Conservation (phyloP, 306 rosid genomes). For the Fagus crenata region DNA sequence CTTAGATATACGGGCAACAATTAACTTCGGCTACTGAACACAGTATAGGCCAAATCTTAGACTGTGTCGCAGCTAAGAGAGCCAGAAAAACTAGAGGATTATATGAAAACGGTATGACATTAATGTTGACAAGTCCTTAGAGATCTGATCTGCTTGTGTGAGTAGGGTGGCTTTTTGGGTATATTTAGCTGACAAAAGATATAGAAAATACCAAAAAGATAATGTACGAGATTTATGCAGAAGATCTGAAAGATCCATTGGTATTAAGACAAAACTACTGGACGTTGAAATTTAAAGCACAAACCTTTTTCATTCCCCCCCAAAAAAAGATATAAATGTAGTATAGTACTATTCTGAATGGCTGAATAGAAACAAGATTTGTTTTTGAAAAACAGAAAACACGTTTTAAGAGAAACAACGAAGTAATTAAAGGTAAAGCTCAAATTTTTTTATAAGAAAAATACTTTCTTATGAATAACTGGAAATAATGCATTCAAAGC, state of each 20-base stretch:
- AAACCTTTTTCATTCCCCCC: neutral
- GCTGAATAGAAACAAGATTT: too few relatives aligned
- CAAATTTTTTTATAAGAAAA: neutral
- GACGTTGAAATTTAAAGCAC: neutral
- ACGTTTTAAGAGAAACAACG: neutral
- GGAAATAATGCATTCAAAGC: neutral
- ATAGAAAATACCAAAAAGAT: neutral
- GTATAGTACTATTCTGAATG: too few relatives aligned
- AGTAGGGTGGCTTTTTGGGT: neutral
- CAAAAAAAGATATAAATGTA: too few relatives aligned
- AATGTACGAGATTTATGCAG: slow-evolving; percentile 4
- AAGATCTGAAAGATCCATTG: slow-evolving; percentile 10
- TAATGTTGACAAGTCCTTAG: neutral
- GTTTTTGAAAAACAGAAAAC: neutral
- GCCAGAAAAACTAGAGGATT: neutral
- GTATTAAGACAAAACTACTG: neutral
- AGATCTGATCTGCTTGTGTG: neutral
- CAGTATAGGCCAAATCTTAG: slow-evolving; percentile 10
- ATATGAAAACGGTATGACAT: neutral
- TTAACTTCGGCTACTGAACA: slow-evolving; percentile 10
- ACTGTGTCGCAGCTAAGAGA: neutral
- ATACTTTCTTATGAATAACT: too few relatives aligned
- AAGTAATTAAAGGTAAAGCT: neutral
- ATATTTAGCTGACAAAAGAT: neutral
- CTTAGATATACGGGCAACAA: slow-evolving; percentile 8